Evolutionary conservation across 2,329 filamentous ascomycete genomes (phyloP).

Genomic region (Phialocephala sp.): DNA sequence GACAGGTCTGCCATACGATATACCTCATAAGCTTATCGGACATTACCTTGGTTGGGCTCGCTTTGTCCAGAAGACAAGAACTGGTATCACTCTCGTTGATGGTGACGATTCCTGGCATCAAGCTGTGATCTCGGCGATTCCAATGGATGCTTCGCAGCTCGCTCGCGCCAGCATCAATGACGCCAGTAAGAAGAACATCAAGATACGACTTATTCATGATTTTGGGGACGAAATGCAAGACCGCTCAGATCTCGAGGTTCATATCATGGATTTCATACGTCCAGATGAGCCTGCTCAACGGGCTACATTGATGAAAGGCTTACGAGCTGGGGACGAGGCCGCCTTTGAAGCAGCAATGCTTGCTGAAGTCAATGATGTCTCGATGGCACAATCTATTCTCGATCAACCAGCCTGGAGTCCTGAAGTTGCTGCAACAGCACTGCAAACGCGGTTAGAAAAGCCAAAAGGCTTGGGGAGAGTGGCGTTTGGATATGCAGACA

Average conservation of each 20-base stretch:
- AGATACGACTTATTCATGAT: constrained; percentile 59
- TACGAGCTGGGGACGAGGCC: constrained; percentile 47
- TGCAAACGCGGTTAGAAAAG: constrained; percentile 45
- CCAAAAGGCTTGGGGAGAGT: constrained; percentile 47
- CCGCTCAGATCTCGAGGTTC: constrained; percentile 53
- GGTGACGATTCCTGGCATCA: constrained; percentile 59
- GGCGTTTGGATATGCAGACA: constrained; percentile 53
- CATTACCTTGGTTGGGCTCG: constrained; percentile 70
- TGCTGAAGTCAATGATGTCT: constrained; percentile 47
- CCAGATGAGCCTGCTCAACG: constrained; percentile 46
- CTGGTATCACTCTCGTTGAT: constrained; percentile 38
- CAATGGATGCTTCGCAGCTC: constrained; percentile 49
- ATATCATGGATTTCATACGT: constrained; percentile 66
- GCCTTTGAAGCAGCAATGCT: constrained; percentile 46
- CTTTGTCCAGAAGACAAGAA: constrained; percentile 46
- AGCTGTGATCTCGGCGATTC: constrained; percentile 61
- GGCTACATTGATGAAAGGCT: constrained; percentile 52
- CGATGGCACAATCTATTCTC: constrained; percentile 45
- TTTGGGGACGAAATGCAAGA: constrained; percentile 52
- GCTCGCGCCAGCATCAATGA: constrained; percentile 41
- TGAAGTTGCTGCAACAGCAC: constrained; percentile 34
- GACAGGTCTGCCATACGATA: constrained; percentile 54
- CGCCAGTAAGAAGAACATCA: constrained; percentile 56
- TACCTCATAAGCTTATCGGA: constrained; percentile 61
- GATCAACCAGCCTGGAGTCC: constrained; percentile 47